Percentiles rank a stretch among this genome's conserved stretches.
Conservation (phyloP, 176 grass and related monocot genomes). For the Poa pratensis region DNA sequence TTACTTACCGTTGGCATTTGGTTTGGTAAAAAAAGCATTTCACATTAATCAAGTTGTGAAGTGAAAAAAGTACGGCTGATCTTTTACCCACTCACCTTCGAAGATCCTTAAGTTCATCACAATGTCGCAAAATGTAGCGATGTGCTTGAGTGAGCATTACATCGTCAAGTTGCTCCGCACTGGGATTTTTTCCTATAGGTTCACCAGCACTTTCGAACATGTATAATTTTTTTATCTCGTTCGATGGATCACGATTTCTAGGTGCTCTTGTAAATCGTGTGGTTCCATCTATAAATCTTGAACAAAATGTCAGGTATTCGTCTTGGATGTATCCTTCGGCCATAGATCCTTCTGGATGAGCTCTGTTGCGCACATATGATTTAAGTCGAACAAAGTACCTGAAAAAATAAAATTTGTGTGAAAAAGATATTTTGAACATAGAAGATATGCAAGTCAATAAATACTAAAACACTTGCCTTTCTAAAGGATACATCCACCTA, state of each 20-base stretch:
- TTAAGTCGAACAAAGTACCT: constrained; percentile 11
- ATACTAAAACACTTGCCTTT: constrained; percentile 4
- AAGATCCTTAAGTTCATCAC: not conserved
- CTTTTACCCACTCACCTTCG: not conserved
- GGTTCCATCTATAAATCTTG: not conserved
- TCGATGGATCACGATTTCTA: not conserved
- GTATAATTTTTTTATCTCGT: not conserved
- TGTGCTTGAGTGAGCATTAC: constrained; percentile 2
- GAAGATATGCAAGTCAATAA: not conserved
- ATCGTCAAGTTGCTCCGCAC: not conserved
- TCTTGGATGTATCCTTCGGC: not conserved
- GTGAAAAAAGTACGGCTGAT: not conserved
- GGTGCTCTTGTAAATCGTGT: not conserved
- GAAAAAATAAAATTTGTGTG: not conserved
- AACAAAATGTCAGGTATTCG: not conserved
- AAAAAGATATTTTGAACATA: not conserved
- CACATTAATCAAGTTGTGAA: constrained; percentile 10
- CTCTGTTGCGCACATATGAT: not conserved
- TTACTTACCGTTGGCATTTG: not conserved
- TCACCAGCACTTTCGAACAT: not conserved
- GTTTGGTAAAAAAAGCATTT: not conserved
- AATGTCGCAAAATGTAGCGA: constrained; percentile 12
- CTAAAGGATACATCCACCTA: constrained; percentile 45
- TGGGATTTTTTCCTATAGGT: not conserved
- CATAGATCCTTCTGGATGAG: constrained; percentile 7